These are phyloP conservation scores for Amesomyces nigricolor DNA, from an alignment of 2,329 filamentous ascomycete species.

Conservation along the genomic window DNA sequence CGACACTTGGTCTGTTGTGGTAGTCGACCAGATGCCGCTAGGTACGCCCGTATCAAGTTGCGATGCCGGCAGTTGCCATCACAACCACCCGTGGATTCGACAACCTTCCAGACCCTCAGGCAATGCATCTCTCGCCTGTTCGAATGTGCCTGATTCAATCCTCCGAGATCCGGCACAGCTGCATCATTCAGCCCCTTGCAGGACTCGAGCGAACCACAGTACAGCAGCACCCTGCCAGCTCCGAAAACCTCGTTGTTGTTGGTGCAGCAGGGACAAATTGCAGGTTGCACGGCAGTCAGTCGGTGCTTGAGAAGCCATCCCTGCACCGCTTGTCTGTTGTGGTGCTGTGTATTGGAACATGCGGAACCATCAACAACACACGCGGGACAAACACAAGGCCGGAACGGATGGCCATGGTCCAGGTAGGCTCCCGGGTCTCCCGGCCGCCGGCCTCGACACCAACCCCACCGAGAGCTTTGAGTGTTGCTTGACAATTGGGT, in stretches of 20 bases:
- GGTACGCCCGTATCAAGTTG: constrained; percentile 1
- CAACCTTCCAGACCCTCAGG: no score
- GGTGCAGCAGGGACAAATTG: neutral
- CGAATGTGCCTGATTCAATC: no score
- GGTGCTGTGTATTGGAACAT: neutral
- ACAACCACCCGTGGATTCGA: no score
- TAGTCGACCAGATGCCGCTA: neutral
- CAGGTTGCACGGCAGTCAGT: constrained; percentile 7
- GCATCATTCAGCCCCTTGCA: no score
- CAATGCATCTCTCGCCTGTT: no score
- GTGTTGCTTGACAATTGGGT: neutral
- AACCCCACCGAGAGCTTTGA: neutral
- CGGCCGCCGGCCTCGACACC: constrained; percentile 1
- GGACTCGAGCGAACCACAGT: neutral
- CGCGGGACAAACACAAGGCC: neutral
- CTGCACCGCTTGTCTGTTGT: constrained; percentile 2
- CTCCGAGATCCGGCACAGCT: no score
- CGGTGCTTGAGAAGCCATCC: neutral
- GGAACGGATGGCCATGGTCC: no score
- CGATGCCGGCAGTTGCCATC: neutral
- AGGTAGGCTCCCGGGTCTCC: neutral
- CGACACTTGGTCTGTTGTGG: neutral
- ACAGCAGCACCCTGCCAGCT: neutral
- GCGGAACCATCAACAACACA: neutral
- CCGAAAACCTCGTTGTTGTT: neutral